Evolutionary conservation across 495 filamentous ascomycete species (phyloP), one percentile per base, ranked within the genome.

Genomic region (Chaetomium cochliodes): DNA sequence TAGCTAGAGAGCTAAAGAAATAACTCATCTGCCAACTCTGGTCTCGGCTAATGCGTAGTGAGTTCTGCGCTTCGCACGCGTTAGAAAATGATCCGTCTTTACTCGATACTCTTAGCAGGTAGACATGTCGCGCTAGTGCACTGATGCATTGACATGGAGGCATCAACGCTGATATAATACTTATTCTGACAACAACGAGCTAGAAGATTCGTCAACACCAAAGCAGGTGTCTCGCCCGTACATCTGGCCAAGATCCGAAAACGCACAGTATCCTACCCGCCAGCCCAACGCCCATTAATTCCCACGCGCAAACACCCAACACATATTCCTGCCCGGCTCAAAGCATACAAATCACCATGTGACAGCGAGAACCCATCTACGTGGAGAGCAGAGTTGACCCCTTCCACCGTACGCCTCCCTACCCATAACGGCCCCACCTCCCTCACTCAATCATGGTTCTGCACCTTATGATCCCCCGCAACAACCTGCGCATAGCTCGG

Each of bases 401-500:
- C 28, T 33, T 3, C 0, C 57, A n/a, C 20, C 49, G 49, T 18
- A 25, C 2, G 26, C 11, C 23, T 16, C 49, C 23, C 49, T 23
- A 26, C 58, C 25, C 41, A 20, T 2, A 22, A 37, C 50, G 13
- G 3, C 6, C 20, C 12, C 42, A 42, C n/a, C 13, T 3, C 8
- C 62, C 16, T 0, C 16, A 15, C 20, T 30, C 84, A 91, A 62
- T 91, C 86, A 41, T 82, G 79, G 4, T 78, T 83, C 84, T 96
- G 93, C 46, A 96, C 79, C 82, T 97, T 97, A 73, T 96, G 72
- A 73, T 96, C 93, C 15, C 92, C 92, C 73, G 85, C 87, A 42
- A 96, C 88, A 42, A 91, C 92, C 78, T 94, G 90, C 50, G 88
- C 87, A 78, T 96, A 96, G 25, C 88, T 91, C 39, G 92, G 92